Base-by-base conservation (phyloP, 805 yeast species). In the Metschnikowia kunwiensis region DNA sequence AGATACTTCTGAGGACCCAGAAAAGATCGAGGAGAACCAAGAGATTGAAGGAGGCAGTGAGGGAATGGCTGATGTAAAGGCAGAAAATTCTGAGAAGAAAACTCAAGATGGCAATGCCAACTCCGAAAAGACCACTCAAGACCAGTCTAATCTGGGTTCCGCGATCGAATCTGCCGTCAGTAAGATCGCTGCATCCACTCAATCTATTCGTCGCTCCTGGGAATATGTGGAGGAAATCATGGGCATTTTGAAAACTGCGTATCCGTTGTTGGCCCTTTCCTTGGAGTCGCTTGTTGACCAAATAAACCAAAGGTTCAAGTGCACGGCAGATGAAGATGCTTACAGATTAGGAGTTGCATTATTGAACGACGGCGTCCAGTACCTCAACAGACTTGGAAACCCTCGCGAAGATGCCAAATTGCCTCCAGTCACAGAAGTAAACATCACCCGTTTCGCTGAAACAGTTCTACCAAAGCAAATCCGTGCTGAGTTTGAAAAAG, bases 241-340 rank as follows among this genome's bases (percentile, higher is more conserved):
- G 85, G 93, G 94, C 15, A 89, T 93, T 37, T 68, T 94, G 57
- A 93, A 93, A 58, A 94, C 99, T 0, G 96, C 97, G 0, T 93
- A 89, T 58, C 99, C 99, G 2, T 65, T 93, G 35, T 65, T 93
- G 44, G 96, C 98, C 0, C 73, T 93, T 29, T 87, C 97, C 0
- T 71, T 94, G 46, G 99, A 93, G 60, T 87, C 97, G 0, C 65
- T 94, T 36, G 97, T 93, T 19, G 97, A 94, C 53, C 98, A 94
- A 65, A 86, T 93, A 37, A 82, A 82, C 53, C 96, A 88, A 57
- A 72, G 97, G 37, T 91, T 93, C 72, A 93, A 91, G 61, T 82
- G 95, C 24, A 83, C 85, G 29, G 86, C 93, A 1, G 98, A 93
- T 58, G 98, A 91, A 53, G 98, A 93, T 60, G 91, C 96, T 1